Evolutionary conservation across 257 asterid genomes (phyloP).

Genomic region (Gentiana dahurica): DNA sequence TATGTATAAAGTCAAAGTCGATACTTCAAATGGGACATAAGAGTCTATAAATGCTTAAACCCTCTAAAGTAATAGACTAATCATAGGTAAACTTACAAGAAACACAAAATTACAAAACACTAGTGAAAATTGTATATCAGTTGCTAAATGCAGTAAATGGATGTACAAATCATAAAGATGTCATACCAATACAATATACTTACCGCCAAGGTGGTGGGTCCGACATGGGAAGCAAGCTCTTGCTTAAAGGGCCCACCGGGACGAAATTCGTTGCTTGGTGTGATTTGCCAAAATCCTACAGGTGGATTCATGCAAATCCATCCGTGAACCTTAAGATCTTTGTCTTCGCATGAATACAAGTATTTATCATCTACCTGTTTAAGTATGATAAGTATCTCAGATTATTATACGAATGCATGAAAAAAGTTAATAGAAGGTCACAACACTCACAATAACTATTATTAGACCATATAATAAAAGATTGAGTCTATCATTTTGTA

Average conservation of each 20-base stretch:
- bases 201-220: constrained; percentile 64
- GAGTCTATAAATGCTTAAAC: too few relatives aligned
- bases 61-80: too few relatives aligned
- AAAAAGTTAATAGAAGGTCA: too few relatives aligned
- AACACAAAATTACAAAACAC: background rate
- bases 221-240: constrained; percentile 67
- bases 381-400: background rate
- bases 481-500: too few relatives aligned
- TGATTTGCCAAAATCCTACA: constrained; percentile 75
- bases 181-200: constrained; percentile 7
- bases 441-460: too few relatives aligned
- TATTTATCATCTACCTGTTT: constrained; percentile 80
- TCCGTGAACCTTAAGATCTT: constrained; percentile 61
- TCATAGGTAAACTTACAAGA: background rate
- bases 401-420: too few relatives aligned
- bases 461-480: too few relatives aligned
- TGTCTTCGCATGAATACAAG: constrained; percentile 56
- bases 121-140: background rate
- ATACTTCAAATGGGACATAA: too few relatives aligned
- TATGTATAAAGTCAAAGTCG: too few relatives aligned
- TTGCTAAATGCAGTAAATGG: background rate
- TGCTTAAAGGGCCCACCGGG: constrained; percentile 76
- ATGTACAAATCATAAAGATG: background rate
- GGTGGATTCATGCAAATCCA: constrained; percentile 73
- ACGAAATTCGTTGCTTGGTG: constrained; percentile 70